Base-by-base conservation (phyloP, 768 basidiomycete genomes). In the Tricholoma bakamatsutake region DNA sequence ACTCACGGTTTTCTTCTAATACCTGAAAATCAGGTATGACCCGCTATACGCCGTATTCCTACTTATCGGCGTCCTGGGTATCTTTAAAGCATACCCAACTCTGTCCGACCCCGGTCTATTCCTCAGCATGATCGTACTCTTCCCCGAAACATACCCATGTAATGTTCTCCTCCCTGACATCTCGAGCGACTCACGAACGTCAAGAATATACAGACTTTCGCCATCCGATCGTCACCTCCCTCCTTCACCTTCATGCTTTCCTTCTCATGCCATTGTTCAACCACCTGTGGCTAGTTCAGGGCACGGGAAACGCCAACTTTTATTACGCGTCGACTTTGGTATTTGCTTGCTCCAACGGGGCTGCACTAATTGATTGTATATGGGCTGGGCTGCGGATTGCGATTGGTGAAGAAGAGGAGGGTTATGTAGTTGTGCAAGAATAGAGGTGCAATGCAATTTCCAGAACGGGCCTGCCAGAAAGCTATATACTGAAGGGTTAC, bases 281-380 rank as follows among this genome's bases (percentile, higher is more conserved):
- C 64, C 81, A 90, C 57, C 75, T 98, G 1, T 99, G 97, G 96
- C 80, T 98, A 5, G 77, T 76, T 8, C 88, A 93, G 55, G 94
- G 93, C 1, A 90, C 93, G 5, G 97, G 93, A 2, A 98, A 99
- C 64, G 94, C 96, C 46, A 98, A 98, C 69, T 99, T 99, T 72
- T 98, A 91, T 73, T 99, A 98, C 64, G 97, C 97, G 0, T 86
- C 88, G 3, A 98, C 94, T 2, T 76, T 98, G 57, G 96, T 99
- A 13, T 93, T 94, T 69, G 94, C 93, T 0, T 79, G 93, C 60
- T 88, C 86, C 2, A 88, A 90, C 60, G 93, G 92, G 0, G 81
- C 88, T n/a, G 87, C 87, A 15, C 64, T 94, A 11, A 74, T 93
- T 2, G 96, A 97, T 65, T 83, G 82, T 28, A 74, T 91, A 28